A percentile compares a stretch with the other conserved stretches of the same genome.
Conservation (phyloP, 805 yeast genomes). For the Yueomyces sinensis region DNA sequence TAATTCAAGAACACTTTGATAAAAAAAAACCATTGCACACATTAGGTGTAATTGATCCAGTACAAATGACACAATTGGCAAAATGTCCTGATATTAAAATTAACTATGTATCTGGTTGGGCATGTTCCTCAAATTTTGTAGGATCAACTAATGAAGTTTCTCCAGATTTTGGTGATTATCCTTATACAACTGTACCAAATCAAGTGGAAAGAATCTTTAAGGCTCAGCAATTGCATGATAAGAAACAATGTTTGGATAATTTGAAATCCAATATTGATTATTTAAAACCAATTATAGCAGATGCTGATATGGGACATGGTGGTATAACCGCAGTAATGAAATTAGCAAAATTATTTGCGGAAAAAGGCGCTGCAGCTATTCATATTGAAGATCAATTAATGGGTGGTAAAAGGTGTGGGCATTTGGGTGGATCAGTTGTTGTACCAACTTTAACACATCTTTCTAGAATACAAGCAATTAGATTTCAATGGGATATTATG, state of each 20-base stretch:
- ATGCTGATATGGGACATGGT: conserved; percentile 58
- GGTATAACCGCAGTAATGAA: conserved; percentile 52
- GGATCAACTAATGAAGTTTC: conserved; percentile 46
- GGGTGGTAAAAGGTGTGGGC: conserved; percentile 57
- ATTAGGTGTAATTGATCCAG: conserved; percentile 50
- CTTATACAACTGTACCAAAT: conserved; percentile 57
- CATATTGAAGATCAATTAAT: conserved; percentile 53
- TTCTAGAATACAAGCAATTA: conserved; percentile 39
- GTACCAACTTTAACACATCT: conserved; percentile 48
- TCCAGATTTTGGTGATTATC: conserved; percentile 59
- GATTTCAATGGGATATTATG: conserved; percentile 56
- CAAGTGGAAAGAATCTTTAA: conserved; percentile 47
- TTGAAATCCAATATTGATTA: conserved; percentile 30
- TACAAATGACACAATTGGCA: conserved; percentile 45
- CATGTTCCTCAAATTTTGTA: conserved; percentile 41
- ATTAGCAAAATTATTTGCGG: conserved; percentile 52
- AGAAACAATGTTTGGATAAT: conserved; percentile 30
- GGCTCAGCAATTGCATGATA: conserved; percentile 46
- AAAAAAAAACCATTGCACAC: conserved; percentile 39
- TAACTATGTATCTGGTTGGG: conserved; percentile 50
- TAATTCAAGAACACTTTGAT: conserved; percentile 29
- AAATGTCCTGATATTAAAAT: conserved; percentile 34
- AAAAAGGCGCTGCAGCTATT: conserved; percentile 53
- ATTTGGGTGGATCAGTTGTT: conserved; percentile 45
- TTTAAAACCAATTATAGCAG: conserved; percentile 50